Evolutionary conservation across 805 yeast genomes (phyloP).

Genomic region (Pichia cephalocereana): DNA sequence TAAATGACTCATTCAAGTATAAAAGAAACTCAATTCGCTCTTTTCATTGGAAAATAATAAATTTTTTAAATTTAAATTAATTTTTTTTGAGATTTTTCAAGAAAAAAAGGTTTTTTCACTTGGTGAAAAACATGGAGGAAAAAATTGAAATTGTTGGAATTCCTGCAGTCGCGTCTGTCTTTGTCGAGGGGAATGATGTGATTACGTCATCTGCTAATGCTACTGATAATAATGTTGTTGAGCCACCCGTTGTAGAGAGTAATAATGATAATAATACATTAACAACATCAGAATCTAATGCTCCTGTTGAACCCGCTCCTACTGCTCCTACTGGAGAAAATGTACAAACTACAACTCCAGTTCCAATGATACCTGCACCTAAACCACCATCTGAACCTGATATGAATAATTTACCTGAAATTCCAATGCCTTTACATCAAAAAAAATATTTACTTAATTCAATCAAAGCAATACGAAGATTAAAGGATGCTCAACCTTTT

Average conservation of each 20-base stretch:
- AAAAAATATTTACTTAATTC: constrained; percentile 68
- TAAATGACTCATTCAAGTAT: neutral
- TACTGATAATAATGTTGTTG: too few species aligned
- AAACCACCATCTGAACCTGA: constrained; percentile 69
- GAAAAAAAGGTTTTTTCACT: neutral
- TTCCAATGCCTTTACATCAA: constrained; percentile 78
- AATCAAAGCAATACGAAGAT: constrained; percentile 76
- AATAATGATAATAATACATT: too few species aligned
- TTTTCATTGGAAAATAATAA: too few species aligned
- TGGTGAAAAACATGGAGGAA: too few species aligned
- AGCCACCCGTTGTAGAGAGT: too few species aligned
- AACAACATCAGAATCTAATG: too few species aligned
- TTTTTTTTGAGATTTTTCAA: too few species aligned
- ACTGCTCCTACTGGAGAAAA: too few species aligned
- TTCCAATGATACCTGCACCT: constrained; percentile 51
- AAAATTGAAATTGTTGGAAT: too few species aligned
- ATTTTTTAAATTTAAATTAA: too few species aligned
- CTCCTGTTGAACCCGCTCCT: too few species aligned
- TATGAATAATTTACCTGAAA: constrained; percentile 52
- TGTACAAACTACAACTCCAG: too few species aligned
- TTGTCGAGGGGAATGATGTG: neutral
- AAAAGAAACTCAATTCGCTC: neutral
- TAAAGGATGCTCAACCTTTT: constrained; percentile 90
- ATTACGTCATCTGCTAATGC: neutral
- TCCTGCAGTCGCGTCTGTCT: neutral